Evolutionary conservation across 805 yeast species (phyloP).

Genomic region (Yueomyces sinensis): DNA sequence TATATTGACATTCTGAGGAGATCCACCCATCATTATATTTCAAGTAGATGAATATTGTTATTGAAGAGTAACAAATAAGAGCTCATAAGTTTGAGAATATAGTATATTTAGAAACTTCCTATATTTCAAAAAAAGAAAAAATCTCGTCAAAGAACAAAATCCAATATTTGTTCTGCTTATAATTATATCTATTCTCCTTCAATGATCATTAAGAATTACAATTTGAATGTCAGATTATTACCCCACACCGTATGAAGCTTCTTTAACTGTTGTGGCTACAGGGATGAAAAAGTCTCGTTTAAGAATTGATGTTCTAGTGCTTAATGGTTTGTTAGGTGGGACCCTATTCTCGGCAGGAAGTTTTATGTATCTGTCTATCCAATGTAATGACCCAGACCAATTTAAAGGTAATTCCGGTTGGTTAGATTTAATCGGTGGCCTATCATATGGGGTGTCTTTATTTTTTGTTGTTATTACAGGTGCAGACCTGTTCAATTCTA

Average conservation of each 20-base stretch:
- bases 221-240: constrained; percentile 27
- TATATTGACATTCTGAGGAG: too few relatives aligned
- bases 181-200: too few relatives aligned
- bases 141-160: too few relatives aligned
- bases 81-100: too few relatives aligned
- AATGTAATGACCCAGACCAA: constrained; percentile 35
- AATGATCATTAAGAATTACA: too few relatives aligned
- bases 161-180: too few relatives aligned
- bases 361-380: constrained; percentile 46
- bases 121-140: too few relatives aligned
- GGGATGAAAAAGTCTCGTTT: constrained; percentile 72
- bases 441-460: constrained; percentile 55
- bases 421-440: constrained; percentile 43
- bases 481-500: constrained; percentile 63
- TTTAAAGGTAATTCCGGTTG: constrained; percentile 36
- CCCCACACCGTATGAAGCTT: constrained; percentile 69
- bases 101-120: too few relatives aligned
- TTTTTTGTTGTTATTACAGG: constrained; percentile 61
- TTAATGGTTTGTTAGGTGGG: constrained; percentile 62
- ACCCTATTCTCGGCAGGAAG: constrained; percentile 59
- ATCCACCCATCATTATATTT: too few relatives aligned
- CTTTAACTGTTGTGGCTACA: constrained; percentile 74
- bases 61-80: too few relatives aligned
- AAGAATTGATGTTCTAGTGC: constrained; percentile 40
- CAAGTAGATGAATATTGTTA: too few relatives aligned